Base-by-base conservation (phyloP, 2,329 filamentous ascomycete genomes). In the Curvularia hawaiiensis region DNA sequence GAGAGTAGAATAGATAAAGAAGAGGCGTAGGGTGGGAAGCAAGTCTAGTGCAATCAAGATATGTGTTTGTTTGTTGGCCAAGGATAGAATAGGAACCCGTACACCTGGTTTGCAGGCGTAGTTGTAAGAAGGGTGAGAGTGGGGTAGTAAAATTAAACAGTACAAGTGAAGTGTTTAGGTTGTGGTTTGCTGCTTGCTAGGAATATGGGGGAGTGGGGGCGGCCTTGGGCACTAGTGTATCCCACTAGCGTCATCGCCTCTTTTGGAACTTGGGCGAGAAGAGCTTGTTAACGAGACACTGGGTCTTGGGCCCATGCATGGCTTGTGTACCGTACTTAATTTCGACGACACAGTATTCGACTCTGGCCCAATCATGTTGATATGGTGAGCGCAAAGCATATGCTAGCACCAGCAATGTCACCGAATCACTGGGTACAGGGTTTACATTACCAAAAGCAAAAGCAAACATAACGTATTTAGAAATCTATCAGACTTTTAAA, bases 401-500 rank as follows among this genome's bases (percentile, higher is more conserved):
- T 18, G 35, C 3, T 26, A 14, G 18, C n/a, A 18, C 14, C 14
- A 20, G n/a, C 38, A n/a, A 22, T n/a, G 7, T 35, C 12, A 4
- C 44, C 16, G 8, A 38, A 35, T 35, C 33, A 35, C 14, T 16
- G 12, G 33, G 9, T 8, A 28, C 26, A 28, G 26, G 26, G 26
- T 28, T 35, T 7, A 20, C 16, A 28, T 11, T 22, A 35, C 30
- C 24, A 46, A 8, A n/a, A 38, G 50, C 22, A 31, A 22, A 50
- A 39, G n/a, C 20, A 33, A 54, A 14, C 16, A 52, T 35, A 44
- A 4, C 33, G 35, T 40, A 46, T 41, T 33, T 50, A 58, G 39
- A 46, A n/a, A 50, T 58, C 55, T 58, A 58, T 47, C 51, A 54
- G 50, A 50, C 46, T 54, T 58, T 54, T 54, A 8, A 54, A 16